A percentile compares a stretch with the other conserved stretches of the same genome.
These are phyloP conservation scores for Pisolithus sp. DNA, from an alignment of 768 basidiomycete species.

Conservation along the genomic window DNA sequence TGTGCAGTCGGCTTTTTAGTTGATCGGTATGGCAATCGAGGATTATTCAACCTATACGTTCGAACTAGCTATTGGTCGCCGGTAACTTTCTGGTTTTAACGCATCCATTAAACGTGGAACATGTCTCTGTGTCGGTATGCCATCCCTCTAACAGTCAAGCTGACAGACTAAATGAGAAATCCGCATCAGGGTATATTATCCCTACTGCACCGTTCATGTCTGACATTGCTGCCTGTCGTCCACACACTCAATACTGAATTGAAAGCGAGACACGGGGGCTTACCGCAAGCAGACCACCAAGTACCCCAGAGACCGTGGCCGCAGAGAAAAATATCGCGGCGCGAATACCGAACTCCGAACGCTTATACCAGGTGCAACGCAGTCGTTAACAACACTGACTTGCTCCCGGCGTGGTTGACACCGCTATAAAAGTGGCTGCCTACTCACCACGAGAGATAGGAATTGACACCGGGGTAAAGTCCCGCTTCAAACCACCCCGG, in stretches of 20 bases:
- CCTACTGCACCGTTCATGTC: slow-evolving; percentile 68
- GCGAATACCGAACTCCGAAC: slow-evolving; percentile 66
- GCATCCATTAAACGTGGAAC: slow-evolving; percentile 8
- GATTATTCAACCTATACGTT: slow-evolving; percentile 57
- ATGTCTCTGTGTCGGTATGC: slow-evolving; percentile 23
- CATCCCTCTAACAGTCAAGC: not conserved
- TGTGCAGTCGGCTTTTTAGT: slow-evolving; percentile 58
- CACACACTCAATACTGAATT: not conserved
- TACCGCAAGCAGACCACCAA: slow-evolving; percentile 70
- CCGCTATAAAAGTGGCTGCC: not conserved
- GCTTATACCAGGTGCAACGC: slow-evolving; percentile 48
- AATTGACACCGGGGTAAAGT: slow-evolving; percentile 44
- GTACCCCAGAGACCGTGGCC: slow-evolving; percentile 78
- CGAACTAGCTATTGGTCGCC: not conserved
- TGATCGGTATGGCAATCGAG: slow-evolving; percentile 55
- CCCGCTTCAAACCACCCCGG: slow-evolving; percentile 64
- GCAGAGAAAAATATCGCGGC: slow-evolving; percentile 71
- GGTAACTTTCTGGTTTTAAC: too few species aligned
- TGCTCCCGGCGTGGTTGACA: not conserved
- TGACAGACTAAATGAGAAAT: slow-evolving; percentile 39
- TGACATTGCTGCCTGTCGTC: slow-evolving; percentile 47
- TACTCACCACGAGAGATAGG: slow-evolving; percentile 65
- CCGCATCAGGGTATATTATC: slow-evolving; percentile 61
- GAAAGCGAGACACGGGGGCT: not conserved
- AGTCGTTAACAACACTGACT: not conserved